These are phyloP conservation scores for Arctium lappa DNA, from an alignment of 129 eudicot genomes.

Conservation along the genomic window DNA sequence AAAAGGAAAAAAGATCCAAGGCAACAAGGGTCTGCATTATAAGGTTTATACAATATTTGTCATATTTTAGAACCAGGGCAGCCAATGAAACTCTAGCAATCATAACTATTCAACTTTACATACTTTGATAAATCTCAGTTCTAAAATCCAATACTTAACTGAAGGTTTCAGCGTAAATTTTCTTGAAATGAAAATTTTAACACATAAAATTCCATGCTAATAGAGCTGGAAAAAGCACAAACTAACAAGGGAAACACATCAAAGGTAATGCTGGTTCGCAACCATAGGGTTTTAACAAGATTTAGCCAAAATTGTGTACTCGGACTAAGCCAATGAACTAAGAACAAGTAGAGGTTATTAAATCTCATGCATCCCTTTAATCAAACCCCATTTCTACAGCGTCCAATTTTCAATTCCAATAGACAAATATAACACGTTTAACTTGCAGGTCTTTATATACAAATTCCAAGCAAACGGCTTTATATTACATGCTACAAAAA, in stretches of 20 bases:
- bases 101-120: neutral
- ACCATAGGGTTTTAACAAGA: neutral
- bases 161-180: neutral
- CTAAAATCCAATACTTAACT: neutral
- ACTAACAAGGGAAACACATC: neutral
- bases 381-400: neutral
- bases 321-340: neutral
- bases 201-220: slow-evolving; percentile 1
- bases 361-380: neutral
- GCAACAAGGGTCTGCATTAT: neutral
- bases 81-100: neutral
- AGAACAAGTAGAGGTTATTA: neutral
- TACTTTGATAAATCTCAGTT: slow-evolving; percentile 1
- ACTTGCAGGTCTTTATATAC: neutral
- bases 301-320: slow-evolving; percentile 9
- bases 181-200: neutral
- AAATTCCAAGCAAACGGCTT: neutral
- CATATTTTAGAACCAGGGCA: neutral
- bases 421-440: neutral
- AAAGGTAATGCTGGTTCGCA: neutral
- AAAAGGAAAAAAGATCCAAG: neutral
- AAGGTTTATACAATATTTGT: neutral
- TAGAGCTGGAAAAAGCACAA: neutral
- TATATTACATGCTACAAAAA: neutral
- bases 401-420: neutral